Conservation (phyloP, 257 asterid species). For the Linaria vulgaris region DNA sequence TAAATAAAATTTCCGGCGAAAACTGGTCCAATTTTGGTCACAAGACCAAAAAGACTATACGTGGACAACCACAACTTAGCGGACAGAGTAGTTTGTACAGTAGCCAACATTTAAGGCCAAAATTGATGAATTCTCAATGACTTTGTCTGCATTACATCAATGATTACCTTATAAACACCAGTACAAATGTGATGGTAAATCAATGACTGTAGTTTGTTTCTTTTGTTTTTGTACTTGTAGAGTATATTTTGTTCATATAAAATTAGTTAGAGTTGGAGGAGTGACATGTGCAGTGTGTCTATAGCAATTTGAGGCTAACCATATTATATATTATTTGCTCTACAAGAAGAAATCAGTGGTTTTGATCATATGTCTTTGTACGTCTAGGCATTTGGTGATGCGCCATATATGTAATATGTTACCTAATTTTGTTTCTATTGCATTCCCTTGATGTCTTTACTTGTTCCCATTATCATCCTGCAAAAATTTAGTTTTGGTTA, state of each 20-base stretch:
- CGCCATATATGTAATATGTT: background rate
- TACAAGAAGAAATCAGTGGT: background rate
- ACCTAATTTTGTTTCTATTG: background rate
- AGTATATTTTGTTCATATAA: constrained; percentile 8
- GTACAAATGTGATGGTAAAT: too few species aligned
- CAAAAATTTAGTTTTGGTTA: background rate
- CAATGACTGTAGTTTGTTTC: background rate
- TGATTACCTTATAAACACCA: too few species aligned
- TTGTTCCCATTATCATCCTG: background rate
- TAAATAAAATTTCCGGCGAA: too few species aligned
- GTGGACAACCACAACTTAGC: too few species aligned
- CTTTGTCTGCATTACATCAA: background rate
- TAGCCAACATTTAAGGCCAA: too few species aligned
- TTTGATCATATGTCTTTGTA: background rate
- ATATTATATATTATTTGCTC: background rate
- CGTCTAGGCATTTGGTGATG: background rate
- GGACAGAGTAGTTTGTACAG: too few species aligned
- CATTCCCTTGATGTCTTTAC: constrained; percentile 1
- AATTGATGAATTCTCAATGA: background rate
- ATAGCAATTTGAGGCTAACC: background rate
- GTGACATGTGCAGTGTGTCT: background rate
- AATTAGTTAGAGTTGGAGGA: background rate
- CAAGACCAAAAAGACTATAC: too few species aligned
- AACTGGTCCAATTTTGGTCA: too few species aligned
- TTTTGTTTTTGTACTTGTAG: background rate